Conservation (phyloP, 2,329 filamentous ascomycete species). For the Colletotrichum orchidophilum region DNA sequence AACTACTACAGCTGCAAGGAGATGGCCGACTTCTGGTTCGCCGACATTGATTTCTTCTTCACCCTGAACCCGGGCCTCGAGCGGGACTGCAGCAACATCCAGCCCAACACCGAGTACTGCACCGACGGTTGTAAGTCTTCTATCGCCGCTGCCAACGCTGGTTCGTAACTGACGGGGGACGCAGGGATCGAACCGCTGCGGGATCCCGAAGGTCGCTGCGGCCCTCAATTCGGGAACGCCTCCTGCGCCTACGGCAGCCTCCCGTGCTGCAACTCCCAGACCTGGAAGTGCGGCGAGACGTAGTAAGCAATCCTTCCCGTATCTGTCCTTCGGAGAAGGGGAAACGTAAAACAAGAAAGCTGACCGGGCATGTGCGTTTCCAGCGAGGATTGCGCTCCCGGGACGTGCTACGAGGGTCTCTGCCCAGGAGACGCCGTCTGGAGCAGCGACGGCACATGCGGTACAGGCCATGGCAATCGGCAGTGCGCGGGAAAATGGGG, state of each 20-base stretch:
- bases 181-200: background rate
- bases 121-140: constrained; percentile 40
- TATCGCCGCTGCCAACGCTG: too few relatives aligned
- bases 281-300: background rate
- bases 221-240: background rate
- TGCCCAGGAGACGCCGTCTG: constrained; percentile 43
- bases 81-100: constrained; percentile 40
- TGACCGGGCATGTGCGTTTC: background rate
- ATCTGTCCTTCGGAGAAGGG: too few relatives aligned
- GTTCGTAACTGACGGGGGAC: background rate
- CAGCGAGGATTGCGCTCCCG: constrained; percentile 43
- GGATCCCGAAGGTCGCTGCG: background rate
- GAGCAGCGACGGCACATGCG: constrained; percentile 47
- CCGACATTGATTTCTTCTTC: constrained; percentile 40
- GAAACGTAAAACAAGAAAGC: too few relatives aligned
- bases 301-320: background rate
- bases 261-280: background rate
- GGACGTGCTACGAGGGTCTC: constrained; percentile 45
- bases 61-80: constrained; percentile 40
- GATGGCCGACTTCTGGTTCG: constrained; percentile 36
- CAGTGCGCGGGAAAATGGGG: constrained; percentile 45
- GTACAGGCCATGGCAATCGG: constrained; percentile 39
- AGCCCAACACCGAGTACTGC: constrained; percentile 42
- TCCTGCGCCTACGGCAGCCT: background rate
- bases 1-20: constrained; percentile 41